phyloP scores from a whole-genome alignment of 2,329 filamentous ascomycete genomes.

The Botrytis tulipae region DNA sequence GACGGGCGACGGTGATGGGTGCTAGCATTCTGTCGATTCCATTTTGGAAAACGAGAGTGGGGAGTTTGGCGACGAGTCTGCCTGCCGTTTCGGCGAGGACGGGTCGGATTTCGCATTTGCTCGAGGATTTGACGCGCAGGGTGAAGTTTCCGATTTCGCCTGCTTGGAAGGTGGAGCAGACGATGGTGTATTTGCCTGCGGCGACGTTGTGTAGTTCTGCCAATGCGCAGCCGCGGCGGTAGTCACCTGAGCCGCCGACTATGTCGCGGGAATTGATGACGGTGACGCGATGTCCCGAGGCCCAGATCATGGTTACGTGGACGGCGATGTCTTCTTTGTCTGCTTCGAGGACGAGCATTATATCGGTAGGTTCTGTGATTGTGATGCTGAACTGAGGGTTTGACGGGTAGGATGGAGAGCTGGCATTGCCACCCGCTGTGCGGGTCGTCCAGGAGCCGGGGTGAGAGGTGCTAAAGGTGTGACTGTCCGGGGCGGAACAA shows the following conservation, averaged over 20 bases:
- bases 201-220: slow-evolving; percentile 60
- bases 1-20: slow-evolving; percentile 30
- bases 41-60: slow-evolving; percentile 49
- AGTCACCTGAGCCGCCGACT: slow-evolving; percentile 81
- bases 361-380: slow-evolving; percentile 54
- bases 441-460: slow-evolving; percentile 71
- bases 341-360: slow-evolving; percentile 74
- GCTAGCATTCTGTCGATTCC: slow-evolving; percentile 50
- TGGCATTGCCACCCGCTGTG: slow-evolving; percentile 81
- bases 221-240: slow-evolving; percentile 75
- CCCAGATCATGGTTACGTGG: slow-evolving; percentile 82
- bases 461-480: slow-evolving; percentile 51
- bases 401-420: slow-evolving; percentile 70
- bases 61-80: slow-evolving; percentile 60
- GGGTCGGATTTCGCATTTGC: slow-evolving; percentile 53
- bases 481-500: slow-evolving; percentile 49
- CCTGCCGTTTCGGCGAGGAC: slow-evolving; percentile 76
- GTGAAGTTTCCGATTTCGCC: slow-evolving; percentile 73
- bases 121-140: slow-evolving; percentile 68
- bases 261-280: slow-evolving; percentile 73
- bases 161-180: slow-evolving; percentile 86
- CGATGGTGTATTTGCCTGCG: slow-evolving; percentile 77
- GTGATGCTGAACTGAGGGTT: slow-evolving; percentile 83
- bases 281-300: slow-evolving; percentile 67
- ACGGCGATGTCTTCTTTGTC: slow-evolving; percentile 66